Evolutionary conservation across 2,329 filamentous ascomycete genomes (phyloP), one percentile per base, ranked within the genome.

Genomic region (Colletotrichum gigasporum): DNA sequence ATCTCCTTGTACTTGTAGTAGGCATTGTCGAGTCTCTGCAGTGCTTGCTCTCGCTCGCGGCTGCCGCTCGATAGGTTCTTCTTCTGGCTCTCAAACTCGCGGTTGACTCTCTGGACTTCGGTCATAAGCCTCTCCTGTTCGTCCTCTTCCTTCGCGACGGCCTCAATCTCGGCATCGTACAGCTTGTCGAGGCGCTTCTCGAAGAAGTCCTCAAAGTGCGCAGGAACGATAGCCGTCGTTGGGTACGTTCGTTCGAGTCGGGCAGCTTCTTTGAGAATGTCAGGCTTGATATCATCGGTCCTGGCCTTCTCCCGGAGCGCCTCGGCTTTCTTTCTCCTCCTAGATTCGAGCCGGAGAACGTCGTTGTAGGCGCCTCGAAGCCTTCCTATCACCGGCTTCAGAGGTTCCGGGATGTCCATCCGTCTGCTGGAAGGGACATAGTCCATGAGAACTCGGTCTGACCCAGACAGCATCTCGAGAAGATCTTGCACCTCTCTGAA

Each of bases 1-100:
- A 98, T 93, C 75, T 99, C 95, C 79, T 97, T 97, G 82, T 98
- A 98, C 78, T 95, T 96, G 77, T 94, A 89, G 75, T 97, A 98
- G 1, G 93, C 95, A 68, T 92, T 94, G 76, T 98, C 95, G 9
- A 99, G 82, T 66, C 87, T 89, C 77, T 99, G 96, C 50, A 99
- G 79, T 0, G 93, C 94, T 69, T 91, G 87, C 75, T 98, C 95
- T 12, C 96, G 88, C 73, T 97, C 94, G 65, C 79, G 76, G 68
- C 93, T 81, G 45, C 85, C 85, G 32, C 83, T 83, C n/a, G 82
- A 91, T 3, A 90, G 88, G 37, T 83, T 85, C 55, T 90, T 87
- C 68, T 92, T 86, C 70, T 88, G 92, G 18, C 86, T 83, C 66
- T 91, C 87, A 70, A 98, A 97, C 16, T 91, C 89, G 12, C 87